Base-by-base conservation (phyloP, 768 basidiomycete genomes). In the Imleria badia region DNA sequence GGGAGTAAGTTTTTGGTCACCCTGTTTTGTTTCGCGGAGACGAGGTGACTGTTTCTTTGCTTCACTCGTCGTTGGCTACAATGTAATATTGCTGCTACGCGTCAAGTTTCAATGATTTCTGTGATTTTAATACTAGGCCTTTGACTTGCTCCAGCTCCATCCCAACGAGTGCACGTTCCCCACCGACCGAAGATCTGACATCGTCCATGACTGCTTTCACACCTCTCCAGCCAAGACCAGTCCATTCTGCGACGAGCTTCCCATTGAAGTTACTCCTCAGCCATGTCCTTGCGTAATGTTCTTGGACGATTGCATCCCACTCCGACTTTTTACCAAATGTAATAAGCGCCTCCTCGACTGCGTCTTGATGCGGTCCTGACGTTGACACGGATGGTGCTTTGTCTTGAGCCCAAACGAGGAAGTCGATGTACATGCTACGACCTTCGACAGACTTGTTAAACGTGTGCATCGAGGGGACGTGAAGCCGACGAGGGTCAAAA, bases 351-450 rank as follows among this genome's bases (percentile, higher is more conserved):
- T 82, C 78, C 46, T 77, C 72, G 60, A 51, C 63, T 54, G 68
- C 51, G 54, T 67, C 61, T 35, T 61, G 42, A 47, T 64, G 54
- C 29, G 44, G 46, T 48, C 34, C 29, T 26, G 64, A 52, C 19
- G 58, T 51, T 9, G 51, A 55, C 39, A 56, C 52, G 10, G 65
- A 22, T 9, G 56, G 47, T 1, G 33, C 31, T 46, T 55, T 67
- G 38, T 63, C 67, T 30, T 73, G 63, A 11, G 74, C 78, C 78
- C 79, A 87, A 9, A 70, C 60, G 6, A 84, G 70, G 51, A 88
- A 89, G 45, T 80, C 76, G 11, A 70, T 65, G 60, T 85, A 87
- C 85, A 88, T 85, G 38, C 60, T 70, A 17, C 87, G 76, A 17
- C 75, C 30, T 64, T 63, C 54, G 73, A 76, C 46, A 75, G 76